Evolutionary conservation across 345 rosid genomes (phyloP), one percentile per base, ranked within the genome.

Genomic region (Barbarea vulgaris): DNA sequence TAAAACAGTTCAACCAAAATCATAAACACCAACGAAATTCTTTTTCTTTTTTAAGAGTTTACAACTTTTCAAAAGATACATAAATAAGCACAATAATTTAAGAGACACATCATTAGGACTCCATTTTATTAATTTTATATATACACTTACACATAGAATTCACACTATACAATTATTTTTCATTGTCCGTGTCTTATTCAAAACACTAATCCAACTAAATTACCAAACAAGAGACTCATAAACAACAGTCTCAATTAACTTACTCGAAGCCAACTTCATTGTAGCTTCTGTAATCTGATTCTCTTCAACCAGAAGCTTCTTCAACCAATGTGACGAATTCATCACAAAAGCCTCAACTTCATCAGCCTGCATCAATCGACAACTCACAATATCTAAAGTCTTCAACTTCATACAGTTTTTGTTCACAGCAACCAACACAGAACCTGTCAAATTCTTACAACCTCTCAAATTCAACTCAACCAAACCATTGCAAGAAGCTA

Each of bases 401-500:
- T 81, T 82, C 54, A 93, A 79, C 25, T 30, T 56, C 76, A 69
- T 84, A 82, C 96, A 91, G 47, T 79, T 80, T 77, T 77, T 93
- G 19, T 70, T 70, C 70, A 91, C 54, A 6, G 81, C 84, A 56
- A 75, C 25, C 77, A 89, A 53, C 24, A 89, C 78, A 9, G 22
- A 46, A 17, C 75, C 73, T 2, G 87, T 83, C 54, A 93, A 80
- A 47, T 84, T 69, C 54, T 81, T 80, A 54, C 98, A 93, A 0
- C 89, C 94, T 77, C 93, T 86, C 59, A 93, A 25, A 74, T 73
- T 83, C 84, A 93, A 55, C 53, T 91, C 96, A 42, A 74, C 61
- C 74, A 93, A 69, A 55, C 27, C 14, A 44, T 59, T 53, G 42
- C 96, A 88, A 3, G 97, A 93, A 78, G 76, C 91, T 11, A 93